phyloP scores from a whole-genome alignment of 2,329 filamentous ascomycete genomes.

The Colletotrichum lentis region DNA sequence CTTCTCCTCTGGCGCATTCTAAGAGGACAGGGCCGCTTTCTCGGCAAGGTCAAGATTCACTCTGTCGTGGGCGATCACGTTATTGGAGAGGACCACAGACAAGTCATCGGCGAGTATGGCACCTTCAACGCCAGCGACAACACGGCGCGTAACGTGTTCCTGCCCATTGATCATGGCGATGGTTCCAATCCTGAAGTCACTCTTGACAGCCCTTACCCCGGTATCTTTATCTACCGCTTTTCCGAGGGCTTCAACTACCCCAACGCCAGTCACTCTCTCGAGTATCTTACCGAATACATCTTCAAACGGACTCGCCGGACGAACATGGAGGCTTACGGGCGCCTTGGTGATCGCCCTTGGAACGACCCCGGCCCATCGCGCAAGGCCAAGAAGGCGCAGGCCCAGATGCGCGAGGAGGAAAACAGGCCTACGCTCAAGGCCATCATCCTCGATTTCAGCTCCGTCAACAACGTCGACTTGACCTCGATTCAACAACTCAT shows the following conservation, averaged over 20 bases:
- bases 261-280: slow-evolving; percentile 88
- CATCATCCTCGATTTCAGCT: slow-evolving; percentile 92
- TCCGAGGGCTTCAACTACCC: slow-evolving; percentile 96
- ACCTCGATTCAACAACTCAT: slow-evolving; percentile 93
- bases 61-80: slow-evolving; percentile 82
- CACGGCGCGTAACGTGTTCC: slow-evolving; percentile 78
- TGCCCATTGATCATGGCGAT: slow-evolving; percentile 87
- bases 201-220: slow-evolving; percentile 84
- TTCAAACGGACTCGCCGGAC: slow-evolving; percentile 79
- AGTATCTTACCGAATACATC: slow-evolving; percentile 75
- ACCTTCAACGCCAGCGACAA: slow-evolving; percentile 59
- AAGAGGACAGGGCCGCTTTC: slow-evolving; percentile 82
- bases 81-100: slow-evolving; percentile 66
- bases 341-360: slow-evolving; percentile 85
- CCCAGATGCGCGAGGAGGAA: slow-evolving; percentile 51
- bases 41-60: slow-evolving; percentile 84
- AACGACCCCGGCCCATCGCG: slow-evolving; percentile 83
- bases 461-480: slow-evolving; percentile 92
- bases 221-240: slow-evolving; percentile 95
- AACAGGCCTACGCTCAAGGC: slow-evolving; percentile 78
- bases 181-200: slow-evolving; percentile 87
- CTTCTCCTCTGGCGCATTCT: slow-evolving; percentile 85
- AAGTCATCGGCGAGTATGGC: slow-evolving; percentile 62
- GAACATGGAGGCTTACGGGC: slow-evolving; percentile 70
- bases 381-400: slow-evolving; percentile 55